phyloP scores from a whole-genome alignment of 768 basidiomycete genomes.

The Suillus discolor region DNA sequence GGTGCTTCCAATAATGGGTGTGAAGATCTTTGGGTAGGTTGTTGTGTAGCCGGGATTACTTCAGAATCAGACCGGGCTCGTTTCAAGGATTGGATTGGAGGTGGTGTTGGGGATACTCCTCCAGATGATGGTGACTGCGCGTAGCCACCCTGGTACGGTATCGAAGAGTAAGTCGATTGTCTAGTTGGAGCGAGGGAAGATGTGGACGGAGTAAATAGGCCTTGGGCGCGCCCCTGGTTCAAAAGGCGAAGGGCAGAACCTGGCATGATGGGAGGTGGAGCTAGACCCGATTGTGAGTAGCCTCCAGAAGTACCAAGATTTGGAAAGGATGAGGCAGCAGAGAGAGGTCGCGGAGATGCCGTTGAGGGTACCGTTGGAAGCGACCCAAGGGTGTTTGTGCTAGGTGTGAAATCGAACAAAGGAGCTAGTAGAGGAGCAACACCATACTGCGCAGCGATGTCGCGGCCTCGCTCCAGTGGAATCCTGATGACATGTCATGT shows the following conservation, averaged over 20 bases:
- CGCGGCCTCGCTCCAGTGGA: conserved; percentile 90
- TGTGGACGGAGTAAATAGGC: conserved; percentile 84
- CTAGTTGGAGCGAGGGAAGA: conserved; percentile 53
- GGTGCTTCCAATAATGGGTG: conserved; percentile 34
- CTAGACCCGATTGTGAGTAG: conserved; percentile 59
- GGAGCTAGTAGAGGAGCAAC: conserved; percentile 87
- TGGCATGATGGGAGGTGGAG: conserved; percentile 85
- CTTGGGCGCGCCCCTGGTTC: conserved; percentile 85
- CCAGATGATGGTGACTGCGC: conserved; percentile 47
- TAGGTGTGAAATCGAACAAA: conserved; percentile 91
- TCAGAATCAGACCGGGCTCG: conserved; percentile 71
- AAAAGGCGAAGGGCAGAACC: conserved; percentile 83
- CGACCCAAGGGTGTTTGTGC: conserved; percentile 66
- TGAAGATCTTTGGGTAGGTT: conserved; percentile 21
- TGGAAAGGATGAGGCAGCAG: conserved; percentile 69
- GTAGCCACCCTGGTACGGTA: conserved; percentile 47
- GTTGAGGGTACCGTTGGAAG: conserved; percentile 55
- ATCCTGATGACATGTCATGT: conserved; percentile 61
- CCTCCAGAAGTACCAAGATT: conserved; percentile 43
- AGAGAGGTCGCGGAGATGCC: conserved; percentile 63
- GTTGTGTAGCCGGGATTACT: conserved; percentile 31
- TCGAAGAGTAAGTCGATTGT: conserved; percentile 55
- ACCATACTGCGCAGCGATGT: conserved; percentile 90
- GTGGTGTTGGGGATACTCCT: conserved; percentile 50
- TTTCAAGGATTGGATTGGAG: conserved; percentile 54